phyloP scores from a whole-genome alignment of 495 filamentous ascomycete species.

The Penicillium tannophilum region DNA sequence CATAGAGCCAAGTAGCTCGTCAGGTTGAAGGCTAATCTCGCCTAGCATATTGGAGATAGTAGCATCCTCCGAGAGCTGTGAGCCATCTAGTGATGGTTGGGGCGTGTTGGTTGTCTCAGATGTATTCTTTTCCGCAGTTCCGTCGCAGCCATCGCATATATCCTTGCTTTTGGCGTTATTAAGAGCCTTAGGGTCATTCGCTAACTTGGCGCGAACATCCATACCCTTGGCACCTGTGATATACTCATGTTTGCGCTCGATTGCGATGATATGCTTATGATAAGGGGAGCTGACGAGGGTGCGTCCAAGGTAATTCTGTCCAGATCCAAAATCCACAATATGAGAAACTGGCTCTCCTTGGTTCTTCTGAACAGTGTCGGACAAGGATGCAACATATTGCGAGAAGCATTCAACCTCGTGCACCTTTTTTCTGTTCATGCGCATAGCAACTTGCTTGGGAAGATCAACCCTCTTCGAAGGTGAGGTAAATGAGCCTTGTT shows the following conservation, averaged over 20 bases:
- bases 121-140: conserved; percentile 8
- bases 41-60: conserved; percentile 41
- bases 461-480: conserved; percentile 36
- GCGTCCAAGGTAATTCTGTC: conserved; percentile 92
- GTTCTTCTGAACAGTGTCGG: conserved; percentile 57
- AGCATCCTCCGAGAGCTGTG: conserved; percentile 22
- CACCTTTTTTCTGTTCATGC: conserved; percentile 95
- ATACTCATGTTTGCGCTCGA: conserved; percentile 84
- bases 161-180: conserved; percentile 48
- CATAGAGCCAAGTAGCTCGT: conserved; percentile 28
- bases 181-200: conserved; percentile 67
- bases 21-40: conserved; percentile 37
- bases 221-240: conserved; percentile 83
- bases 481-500: conserved; percentile 55
- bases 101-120: not conserved
- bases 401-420: conserved; percentile 80
- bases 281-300: conserved; percentile 83
- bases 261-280: conserved; percentile 82
- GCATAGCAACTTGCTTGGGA: conserved; percentile 71
- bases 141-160: conserved; percentile 28
- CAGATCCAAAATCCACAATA: conserved; percentile 93
- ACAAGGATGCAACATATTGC: conserved; percentile 57
- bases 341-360: conserved; percentile 67
- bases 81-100: not conserved
- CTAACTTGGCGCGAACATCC: conserved; percentile 61